Conservation (phyloP, 2,329 filamentous ascomycete species). For the Catunica adiposa region DNA sequence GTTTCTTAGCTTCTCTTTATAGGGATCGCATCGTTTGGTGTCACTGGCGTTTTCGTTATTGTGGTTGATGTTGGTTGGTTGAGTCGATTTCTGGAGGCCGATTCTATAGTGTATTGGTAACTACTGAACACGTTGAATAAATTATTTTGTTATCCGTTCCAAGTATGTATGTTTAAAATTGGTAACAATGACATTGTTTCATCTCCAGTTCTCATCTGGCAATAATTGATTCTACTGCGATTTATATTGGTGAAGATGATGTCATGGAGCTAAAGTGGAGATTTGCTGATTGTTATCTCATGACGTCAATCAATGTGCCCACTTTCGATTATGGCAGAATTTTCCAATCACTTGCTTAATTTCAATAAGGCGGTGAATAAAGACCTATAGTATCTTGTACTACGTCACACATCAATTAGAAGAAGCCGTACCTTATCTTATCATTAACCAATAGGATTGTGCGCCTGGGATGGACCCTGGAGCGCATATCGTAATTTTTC, state of each 20-base stretch:
- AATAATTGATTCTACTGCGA: no score
- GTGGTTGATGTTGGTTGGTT: slow-evolving; percentile 20
- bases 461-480: neutral
- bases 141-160: slow-evolving; percentile 4
- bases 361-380: neutral
- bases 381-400: neutral
- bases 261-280: neutral
- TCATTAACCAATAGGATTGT: slow-evolving; percentile 3
- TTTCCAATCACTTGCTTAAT: no score
- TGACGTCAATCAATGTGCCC: slow-evolving; percentile 12
- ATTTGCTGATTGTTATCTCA: slow-evolving; percentile 4
- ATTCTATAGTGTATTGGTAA: slow-evolving; percentile 17
- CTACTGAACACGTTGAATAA: slow-evolving; percentile 7
- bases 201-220: no score
- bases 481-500: neutral
- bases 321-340: slow-evolving; percentile 12
- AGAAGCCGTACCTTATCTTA: slow-evolving; percentile 4
- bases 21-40: slow-evolving; percentile 14
- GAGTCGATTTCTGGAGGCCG: slow-evolving; percentile 17
- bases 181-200: neutral
- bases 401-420: neutral
- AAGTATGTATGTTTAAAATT: neutral
- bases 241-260: no score
- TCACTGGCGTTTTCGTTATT: slow-evolving; percentile 12
- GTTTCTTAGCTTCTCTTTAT: slow-evolving; percentile 20